Percentiles rank a stretch among this genome's conserved stretches.
Evolutionary conservation across 2,329 filamentous ascomycete species (phyloP).

Genomic region (Alternaria conjuncta): DNA sequence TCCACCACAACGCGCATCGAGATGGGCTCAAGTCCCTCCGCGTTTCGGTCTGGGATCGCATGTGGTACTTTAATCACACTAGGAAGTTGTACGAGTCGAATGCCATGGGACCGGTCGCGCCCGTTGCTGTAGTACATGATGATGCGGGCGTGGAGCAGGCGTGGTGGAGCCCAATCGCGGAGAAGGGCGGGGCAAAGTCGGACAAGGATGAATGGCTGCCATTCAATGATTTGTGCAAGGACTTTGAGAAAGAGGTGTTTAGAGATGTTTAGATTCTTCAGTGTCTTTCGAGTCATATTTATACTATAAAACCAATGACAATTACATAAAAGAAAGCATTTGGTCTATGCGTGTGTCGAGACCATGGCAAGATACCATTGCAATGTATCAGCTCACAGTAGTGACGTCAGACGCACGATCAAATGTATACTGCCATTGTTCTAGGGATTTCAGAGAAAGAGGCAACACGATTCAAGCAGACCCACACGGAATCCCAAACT

Average conservation of each 20-base stretch:
- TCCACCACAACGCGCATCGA: conserved; percentile 2
- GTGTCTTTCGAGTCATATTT: neutral
- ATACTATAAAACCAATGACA: neutral
- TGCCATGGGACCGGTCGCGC: neutral
- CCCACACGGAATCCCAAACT: neutral
- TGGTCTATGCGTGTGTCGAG: neutral
- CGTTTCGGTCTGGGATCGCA: neutral
- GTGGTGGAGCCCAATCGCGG: conserved; percentile 5
- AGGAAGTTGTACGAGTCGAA: neutral
- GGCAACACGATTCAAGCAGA: neutral
- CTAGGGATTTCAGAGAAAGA: neutral
- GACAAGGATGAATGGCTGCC: neutral
- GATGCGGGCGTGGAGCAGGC: neutral
- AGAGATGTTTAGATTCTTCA: neutral
- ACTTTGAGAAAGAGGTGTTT: neutral
- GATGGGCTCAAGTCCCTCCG: neutral
- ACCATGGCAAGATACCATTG: neutral
- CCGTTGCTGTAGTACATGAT: neutral
- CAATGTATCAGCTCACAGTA: neutral
- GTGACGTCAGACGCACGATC: neutral
- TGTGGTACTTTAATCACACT: neutral
- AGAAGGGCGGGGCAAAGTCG: neutral
- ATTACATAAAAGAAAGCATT: neutral
- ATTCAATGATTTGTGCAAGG: neutral
- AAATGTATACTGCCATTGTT: neutral